phyloP scores from a whole-genome alignment of 768 basidiomycete genomes.

The Termitomyces heimii region DNA sequence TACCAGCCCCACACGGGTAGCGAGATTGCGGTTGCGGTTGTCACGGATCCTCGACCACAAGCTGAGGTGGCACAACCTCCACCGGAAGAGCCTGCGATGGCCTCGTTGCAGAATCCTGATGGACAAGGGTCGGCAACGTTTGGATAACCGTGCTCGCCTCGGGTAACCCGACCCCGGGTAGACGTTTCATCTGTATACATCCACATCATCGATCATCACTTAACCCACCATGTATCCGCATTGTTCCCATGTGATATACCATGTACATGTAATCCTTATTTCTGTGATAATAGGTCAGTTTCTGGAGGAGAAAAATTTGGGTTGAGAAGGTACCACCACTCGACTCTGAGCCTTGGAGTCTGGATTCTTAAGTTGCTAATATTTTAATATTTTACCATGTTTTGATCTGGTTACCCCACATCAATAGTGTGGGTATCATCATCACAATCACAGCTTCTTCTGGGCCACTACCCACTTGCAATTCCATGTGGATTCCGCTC shows the following conservation, averaged over 20 bases:
- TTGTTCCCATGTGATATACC: neutral
- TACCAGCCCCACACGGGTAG: neutral
- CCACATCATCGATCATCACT: neutral
- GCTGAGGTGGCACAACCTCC: neutral
- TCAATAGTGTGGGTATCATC: too few species aligned
- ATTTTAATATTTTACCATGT: neutral
- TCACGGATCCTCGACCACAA: conserved; percentile 12
- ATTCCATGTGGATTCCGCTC: neutral
- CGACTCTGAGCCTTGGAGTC: neutral
- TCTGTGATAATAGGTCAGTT: neutral
- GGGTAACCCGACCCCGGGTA: neutral
- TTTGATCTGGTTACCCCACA: neutral
- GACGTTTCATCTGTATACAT: neutral
- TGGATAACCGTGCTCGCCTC: neutral
- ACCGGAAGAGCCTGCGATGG: conserved; percentile 20
- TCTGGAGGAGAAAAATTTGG: neutral
- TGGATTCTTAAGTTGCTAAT: neutral
- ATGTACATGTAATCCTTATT: neutral
- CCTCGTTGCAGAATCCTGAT: conserved; percentile 23
- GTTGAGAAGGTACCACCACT: neutral
- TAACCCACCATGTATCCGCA: neutral
- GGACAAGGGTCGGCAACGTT: conserved; percentile 1
- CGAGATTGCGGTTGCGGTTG: neutral
- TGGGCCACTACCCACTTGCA: neutral
- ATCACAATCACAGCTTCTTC: neutral